These are phyloP conservation scores for Climacium dendroides DNA, from an alignment of 225 moss, liverwort and hornwort species.

Conservation along the genomic window DNA sequence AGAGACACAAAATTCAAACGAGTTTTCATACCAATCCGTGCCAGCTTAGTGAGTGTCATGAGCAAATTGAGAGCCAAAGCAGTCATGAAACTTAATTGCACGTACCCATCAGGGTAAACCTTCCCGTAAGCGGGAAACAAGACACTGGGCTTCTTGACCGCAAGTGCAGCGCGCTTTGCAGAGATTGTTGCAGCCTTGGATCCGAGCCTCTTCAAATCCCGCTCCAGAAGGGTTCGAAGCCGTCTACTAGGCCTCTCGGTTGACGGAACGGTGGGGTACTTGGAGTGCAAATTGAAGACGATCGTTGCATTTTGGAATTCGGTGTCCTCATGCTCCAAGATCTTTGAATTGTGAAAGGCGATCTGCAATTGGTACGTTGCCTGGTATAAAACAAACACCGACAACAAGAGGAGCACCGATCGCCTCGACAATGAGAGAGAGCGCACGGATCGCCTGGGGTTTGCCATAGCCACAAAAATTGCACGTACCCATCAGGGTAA, in stretches of 20 bases:
- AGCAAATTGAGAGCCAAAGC: no score
- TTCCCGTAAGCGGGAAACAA: conserved; percentile 23
- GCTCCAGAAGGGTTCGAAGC: conserved; percentile 30
- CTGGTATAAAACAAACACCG: not conserved
- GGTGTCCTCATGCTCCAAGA: not conserved
- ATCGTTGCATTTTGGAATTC: not conserved
- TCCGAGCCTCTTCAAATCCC: conserved; percentile 24
- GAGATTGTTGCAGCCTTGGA: not conserved
- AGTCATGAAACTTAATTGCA: not conserved
- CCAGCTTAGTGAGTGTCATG: not conserved
- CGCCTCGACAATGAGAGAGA: not conserved
- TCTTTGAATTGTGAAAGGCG: not conserved
- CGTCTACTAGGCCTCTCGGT: not conserved
- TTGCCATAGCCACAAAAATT: not conserved
- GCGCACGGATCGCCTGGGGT: not conserved
- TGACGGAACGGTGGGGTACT: not conserved
- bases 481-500: conserved; percentile 19
- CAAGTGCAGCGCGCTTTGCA: not conserved
- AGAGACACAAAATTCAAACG: not conserved
- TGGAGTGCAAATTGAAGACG: conserved; percentile 30
- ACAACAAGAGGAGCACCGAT: not conserved
- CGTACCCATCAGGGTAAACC: conserved; percentile 28
- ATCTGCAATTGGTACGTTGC: not conserved
- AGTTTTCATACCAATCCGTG: not conserved
- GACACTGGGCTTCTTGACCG: not conserved